Percentiles rank a stretch among this genome's conserved stretches.
phyloP scores from a whole-genome alignment of 2,329 filamentous ascomycete genomes.

The Keithomyces neogunnii region DNA sequence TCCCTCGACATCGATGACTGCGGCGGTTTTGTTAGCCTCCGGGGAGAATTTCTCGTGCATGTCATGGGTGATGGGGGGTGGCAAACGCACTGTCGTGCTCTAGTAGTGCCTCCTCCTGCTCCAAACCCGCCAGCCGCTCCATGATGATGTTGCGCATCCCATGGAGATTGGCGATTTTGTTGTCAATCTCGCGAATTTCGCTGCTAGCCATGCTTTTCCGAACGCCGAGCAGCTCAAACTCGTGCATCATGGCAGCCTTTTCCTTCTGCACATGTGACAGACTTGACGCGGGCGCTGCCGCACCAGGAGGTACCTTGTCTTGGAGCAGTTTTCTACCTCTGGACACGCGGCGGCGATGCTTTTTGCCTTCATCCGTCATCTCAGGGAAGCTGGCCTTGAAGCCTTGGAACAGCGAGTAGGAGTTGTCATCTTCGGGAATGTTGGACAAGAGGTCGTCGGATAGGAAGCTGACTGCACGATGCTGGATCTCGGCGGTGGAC shows the following conservation, averaged over 20 bases:
- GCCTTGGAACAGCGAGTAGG: slow-evolving; percentile 91
- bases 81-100: slow-evolving; percentile 71
- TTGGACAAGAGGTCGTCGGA: slow-evolving; percentile 84
- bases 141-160: slow-evolving; percentile 89
- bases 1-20: slow-evolving; percentile 55
- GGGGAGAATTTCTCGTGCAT: neutral
- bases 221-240: slow-evolving; percentile 82
- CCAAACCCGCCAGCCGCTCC: slow-evolving; percentile 74
- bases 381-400: slow-evolving; percentile 85
- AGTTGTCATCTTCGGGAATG: slow-evolving; percentile 77
- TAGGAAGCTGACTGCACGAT: slow-evolving; percentile 79
- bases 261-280: slow-evolving; percentile 72
- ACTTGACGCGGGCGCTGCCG: slow-evolving; percentile 51
- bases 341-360: slow-evolving; percentile 61
- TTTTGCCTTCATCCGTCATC: slow-evolving; percentile 59
- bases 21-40: neutral
- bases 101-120: slow-evolving; percentile 82
- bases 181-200: slow-evolving; percentile 94
- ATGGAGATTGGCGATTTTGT: slow-evolving; percentile 87
- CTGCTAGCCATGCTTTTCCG: slow-evolving; percentile 97
- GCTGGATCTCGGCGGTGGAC: slow-evolving; percentile 86
- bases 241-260: slow-evolving; percentile 69
- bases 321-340: slow-evolving; percentile 69
- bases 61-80: neutral
- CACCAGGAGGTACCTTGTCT: slow-evolving; percentile 41